Conservation (phyloP, 139 green algal genomes). For the Coelastrella sp. region DNA sequence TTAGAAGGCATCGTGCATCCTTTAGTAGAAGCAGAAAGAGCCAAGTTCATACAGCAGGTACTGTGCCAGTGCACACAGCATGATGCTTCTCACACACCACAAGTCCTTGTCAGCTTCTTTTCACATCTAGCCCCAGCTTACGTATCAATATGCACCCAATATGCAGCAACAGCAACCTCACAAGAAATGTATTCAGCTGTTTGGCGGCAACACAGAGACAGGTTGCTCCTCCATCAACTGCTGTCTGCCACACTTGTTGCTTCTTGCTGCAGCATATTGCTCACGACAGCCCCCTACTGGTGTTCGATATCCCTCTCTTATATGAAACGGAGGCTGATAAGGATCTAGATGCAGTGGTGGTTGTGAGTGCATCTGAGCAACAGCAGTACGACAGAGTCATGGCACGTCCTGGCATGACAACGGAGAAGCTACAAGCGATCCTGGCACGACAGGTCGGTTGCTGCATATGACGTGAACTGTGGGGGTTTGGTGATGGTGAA, state of each 20-base stretch:
- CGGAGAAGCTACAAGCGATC: constrained; percentile 80
- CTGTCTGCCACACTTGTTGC: neutral
- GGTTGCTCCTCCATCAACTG: neutral
- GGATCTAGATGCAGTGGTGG: constrained; percentile 73
- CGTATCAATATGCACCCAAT: no score
- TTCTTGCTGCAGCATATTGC: constrained; percentile 34
- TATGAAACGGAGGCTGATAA: constrained; percentile 78
- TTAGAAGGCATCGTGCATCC: constrained; percentile 88
- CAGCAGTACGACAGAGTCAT: constrained; percentile 82
- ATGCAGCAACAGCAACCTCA: no score
- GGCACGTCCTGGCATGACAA: constrained; percentile 79
- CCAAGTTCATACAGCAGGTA: constrained; percentile 55
- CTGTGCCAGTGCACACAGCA: no score
- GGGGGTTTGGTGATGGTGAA: no score
- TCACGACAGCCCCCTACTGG: constrained; percentile 58
- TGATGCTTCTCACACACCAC: no score
- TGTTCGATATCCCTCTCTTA: constrained; percentile 91
- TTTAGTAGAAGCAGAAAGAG: constrained; percentile 70
- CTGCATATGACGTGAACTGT: no score
- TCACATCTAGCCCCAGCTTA: no score
- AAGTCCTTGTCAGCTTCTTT: no score
- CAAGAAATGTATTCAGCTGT: no score
- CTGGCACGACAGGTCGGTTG: constrained; percentile 71
- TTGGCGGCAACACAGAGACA: no score
- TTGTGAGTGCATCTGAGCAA: constrained; percentile 71